These are phyloP conservation scores for Biscogniauxia sp. DNA, from an alignment of 2,329 filamentous ascomycete genomes.

Conservation along the genomic window DNA sequence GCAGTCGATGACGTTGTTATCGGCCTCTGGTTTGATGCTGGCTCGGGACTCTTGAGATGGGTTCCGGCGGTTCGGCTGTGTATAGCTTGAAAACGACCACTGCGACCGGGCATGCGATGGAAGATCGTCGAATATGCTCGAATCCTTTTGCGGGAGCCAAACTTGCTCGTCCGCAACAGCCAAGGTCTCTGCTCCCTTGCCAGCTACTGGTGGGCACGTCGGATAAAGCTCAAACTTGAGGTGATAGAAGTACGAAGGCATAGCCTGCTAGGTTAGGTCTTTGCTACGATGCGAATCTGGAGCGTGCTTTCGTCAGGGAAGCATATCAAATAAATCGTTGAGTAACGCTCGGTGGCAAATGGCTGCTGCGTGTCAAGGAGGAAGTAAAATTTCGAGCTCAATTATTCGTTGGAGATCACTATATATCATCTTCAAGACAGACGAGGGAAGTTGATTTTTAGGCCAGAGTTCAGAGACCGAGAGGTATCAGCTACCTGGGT, in stretches of 20 bases:
- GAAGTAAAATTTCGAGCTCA: conserved; percentile 21
- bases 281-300: background rate
- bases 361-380: conserved; percentile 14
- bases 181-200: conserved; percentile 9
- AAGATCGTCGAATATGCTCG: conserved; percentile 55
- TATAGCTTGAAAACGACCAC: conserved; percentile 5
- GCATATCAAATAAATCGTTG: background rate
- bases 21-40: conserved; percentile 11
- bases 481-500: background rate
- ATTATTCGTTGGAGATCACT: conserved; percentile 5
- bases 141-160: conserved; percentile 50
- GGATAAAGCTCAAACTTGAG: conserved; percentile 65
- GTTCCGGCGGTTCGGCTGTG: conserved; percentile 7
- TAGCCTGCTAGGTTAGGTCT: conserved; percentile 34
- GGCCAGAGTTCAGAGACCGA: background rate
- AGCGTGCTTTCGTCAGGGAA: background rate
- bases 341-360: background rate
- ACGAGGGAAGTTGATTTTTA: background rate
- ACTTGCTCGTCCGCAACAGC: conserved; percentile 27
- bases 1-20: conserved; percentile 47
- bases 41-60: conserved; percentile 13
- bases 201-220: conserved; percentile 37
- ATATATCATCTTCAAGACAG: conserved; percentile 15
- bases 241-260: conserved; percentile 64
- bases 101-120: conserved; percentile 45